Conservation (phyloP, 306 rosid species). For the Cicer arietinum region DNA sequence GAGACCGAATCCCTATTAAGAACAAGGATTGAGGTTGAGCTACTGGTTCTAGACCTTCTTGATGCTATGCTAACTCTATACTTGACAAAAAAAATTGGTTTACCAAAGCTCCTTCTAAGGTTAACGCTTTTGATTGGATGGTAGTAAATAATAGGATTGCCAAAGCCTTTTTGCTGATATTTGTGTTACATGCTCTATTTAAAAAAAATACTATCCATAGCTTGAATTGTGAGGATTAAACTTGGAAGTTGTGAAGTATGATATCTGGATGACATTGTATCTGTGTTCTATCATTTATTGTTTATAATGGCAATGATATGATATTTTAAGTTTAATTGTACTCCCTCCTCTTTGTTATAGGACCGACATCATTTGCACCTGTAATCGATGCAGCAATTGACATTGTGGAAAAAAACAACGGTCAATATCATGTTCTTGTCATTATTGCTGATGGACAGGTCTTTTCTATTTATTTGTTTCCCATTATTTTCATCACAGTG, state of each 20-base stretch:
- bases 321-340: slow-evolving; percentile 2
- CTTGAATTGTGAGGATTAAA: slow-evolving; percentile 26
- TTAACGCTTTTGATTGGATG: slow-evolving; percentile 9
- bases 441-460: slow-evolving; percentile 99
- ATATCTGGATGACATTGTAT: slow-evolving; percentile 7
- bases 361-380: slow-evolving; percentile 95
- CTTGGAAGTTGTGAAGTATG: not conserved
- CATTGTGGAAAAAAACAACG: slow-evolving; percentile 76
- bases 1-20: slow-evolving; percentile 35
- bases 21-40: slow-evolving; percentile 30
- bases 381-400: slow-evolving; percentile 85
- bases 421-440: slow-evolving; percentile 97
- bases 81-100: not conserved
- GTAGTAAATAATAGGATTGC: slow-evolving; percentile 2
- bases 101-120: not conserved
- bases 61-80: slow-evolving; percentile 30
- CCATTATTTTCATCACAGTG: not conserved
- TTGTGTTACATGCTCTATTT: not conserved
- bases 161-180: slow-evolving; percentile 10
- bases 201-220: not conserved
- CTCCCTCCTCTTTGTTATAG: slow-evolving; percentile 48
- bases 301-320: slow-evolving; percentile 11
- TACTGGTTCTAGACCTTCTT: slow-evolving; percentile 21
- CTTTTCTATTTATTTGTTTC: slow-evolving; percentile 19
- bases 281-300: not conserved